Percentiles rank a stretch among this genome's conserved stretches.
Evolutionary conservation across 225 moss, liverwort and hornwort species (phyloP).

Genomic region (Thuidium tamariscinum): DNA sequence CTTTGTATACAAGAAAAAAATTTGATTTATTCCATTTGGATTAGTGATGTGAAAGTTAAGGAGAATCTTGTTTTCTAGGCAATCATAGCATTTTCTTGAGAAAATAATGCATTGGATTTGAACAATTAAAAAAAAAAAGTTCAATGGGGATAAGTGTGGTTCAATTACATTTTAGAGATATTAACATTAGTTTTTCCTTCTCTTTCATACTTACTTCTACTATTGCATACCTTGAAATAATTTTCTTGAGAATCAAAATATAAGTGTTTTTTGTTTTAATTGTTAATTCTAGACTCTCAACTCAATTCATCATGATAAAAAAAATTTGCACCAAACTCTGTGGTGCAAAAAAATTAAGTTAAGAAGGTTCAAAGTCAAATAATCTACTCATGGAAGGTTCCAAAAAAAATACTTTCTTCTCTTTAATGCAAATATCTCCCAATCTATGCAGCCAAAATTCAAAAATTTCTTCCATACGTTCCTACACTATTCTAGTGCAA

Average conservation of each 20-base stretch:
- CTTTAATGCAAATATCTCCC: neutral
- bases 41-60: neutral
- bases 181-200: neutral
- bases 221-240: neutral
- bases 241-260: neutral
- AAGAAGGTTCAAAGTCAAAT: neutral
- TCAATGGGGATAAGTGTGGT: neutral
- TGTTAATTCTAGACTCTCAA: neutral
- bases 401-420: neutral
- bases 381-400: neutral
- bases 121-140: too few relatives aligned
- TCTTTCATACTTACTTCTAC: neutral
- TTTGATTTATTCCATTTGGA: neutral
- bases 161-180: neutral
- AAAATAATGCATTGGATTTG: neutral
- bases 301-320: neutral
- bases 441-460: neutral
- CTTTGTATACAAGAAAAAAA: neutral
- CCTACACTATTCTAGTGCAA: neutral
- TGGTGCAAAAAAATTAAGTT: neutral
- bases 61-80: neutral
- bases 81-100: neutral
- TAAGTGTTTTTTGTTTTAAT: neutral
- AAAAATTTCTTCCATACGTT: neutral
- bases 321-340: neutral